These are phyloP conservation scores for Eurotiales sp. DNA, from an alignment of 2,329 filamentous ascomycete genomes.

Conservation along the genomic window DNA sequence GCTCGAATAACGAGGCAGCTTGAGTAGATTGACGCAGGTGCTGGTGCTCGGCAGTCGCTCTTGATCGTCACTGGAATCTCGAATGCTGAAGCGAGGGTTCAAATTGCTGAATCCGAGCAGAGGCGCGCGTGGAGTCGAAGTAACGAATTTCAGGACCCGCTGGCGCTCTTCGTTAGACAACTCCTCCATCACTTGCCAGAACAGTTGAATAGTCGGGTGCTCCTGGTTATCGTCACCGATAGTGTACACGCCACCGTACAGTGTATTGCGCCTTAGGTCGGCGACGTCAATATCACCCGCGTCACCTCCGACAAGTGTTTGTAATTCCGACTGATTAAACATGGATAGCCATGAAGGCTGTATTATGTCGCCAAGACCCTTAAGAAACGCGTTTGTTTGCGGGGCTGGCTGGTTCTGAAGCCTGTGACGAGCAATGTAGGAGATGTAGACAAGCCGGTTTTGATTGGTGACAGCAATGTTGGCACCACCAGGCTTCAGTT, in stretches of 20 bases:
- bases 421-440: slow-evolving; percentile 81
- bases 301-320: slow-evolving; percentile 88
- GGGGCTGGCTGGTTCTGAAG: slow-evolving; percentile 72
- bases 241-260: slow-evolving; percentile 81
- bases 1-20: slow-evolving; percentile 76
- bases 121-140: slow-evolving; percentile 84
- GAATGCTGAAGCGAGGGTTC: slow-evolving; percentile 81
- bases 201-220: slow-evolving; percentile 78
- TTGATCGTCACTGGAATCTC: slow-evolving; percentile 75
- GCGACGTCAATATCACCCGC: slow-evolving; percentile 79
- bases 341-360: slow-evolving; percentile 91
- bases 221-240: slow-evolving; percentile 86
- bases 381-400: slow-evolving; percentile 86
- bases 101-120: slow-evolving; percentile 84
- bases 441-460: slow-evolving; percentile 91
- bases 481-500: slow-evolving; percentile 73
- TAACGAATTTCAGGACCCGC: slow-evolving; percentile 92
- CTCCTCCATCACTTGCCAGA: slow-evolving; percentile 83
- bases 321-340: slow-evolving; percentile 96
- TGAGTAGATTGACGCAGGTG: slow-evolving; percentile 92
- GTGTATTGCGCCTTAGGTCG: slow-evolving; percentile 78
- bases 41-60: slow-evolving; percentile 83
- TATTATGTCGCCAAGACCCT: slow-evolving; percentile 81
- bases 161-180: slow-evolving; percentile 74
- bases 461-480: slow-evolving; percentile 80